Evolutionary conservation across 106 monocot species (phyloP), one percentile per base, ranked within the genome.

Genomic region (Acorus gramineus): DNA sequence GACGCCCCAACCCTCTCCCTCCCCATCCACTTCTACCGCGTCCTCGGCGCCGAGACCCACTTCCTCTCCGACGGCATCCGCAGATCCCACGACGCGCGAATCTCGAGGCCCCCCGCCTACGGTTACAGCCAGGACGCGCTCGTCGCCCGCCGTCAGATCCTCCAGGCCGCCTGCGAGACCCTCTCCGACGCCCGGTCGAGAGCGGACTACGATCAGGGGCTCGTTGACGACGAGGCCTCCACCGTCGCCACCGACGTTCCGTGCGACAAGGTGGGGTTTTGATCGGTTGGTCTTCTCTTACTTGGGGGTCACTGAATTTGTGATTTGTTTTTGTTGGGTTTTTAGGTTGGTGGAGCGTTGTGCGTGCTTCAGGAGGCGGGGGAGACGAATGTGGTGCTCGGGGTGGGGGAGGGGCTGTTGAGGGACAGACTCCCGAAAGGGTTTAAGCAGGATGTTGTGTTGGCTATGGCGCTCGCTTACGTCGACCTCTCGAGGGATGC

Each of bases 361-460:
- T 96, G 96, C 59, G 60, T 87, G 65, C 73, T 96, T 60, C 96
- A 91, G 74, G 91, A 96, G 70, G 66, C 76, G 3, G 91, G 96
- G 46, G 87, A 96, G 63, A 63, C 85, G 2, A 77, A 83, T 12
- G 64, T 74, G 28, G 91, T 96, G 11, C 76, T 96, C 5, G 65
- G 67, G 68, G 78, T 76, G 42, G 96, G 96, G 3, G 68, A 57
- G n/a, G 57, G 64, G 11, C 77, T 96, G 2, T 61, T 96, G 52
- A 57, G 14, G 6, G 96, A 96, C 62, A 62, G 81, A 61, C 73
- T 87, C 42, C 81, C 90, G 6, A 96, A 96, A 77, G 58, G 72
- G 11, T 91, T 91, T 69, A 96, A 96, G 77, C 84, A 87, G 65
- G 96, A 96, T 66, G 77, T 96, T 51, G 91, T 91, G 54, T 78